Base-by-base conservation (phyloP, 768 basidiomycete genomes). In the Boletus sp. region DNA sequence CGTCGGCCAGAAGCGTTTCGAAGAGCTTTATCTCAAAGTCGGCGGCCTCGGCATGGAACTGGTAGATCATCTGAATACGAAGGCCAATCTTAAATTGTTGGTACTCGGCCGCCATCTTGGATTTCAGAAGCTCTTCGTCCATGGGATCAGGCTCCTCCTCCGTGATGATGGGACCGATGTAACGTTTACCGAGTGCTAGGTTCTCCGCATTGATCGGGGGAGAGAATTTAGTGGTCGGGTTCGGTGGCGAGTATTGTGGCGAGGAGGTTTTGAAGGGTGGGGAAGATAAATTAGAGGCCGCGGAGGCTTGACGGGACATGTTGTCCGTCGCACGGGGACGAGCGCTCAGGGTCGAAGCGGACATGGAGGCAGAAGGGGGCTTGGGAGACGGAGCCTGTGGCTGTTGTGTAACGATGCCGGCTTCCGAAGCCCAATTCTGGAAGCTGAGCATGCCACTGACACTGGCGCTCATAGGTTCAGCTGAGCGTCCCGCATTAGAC, bases 61-160 rank as follows among this genome's bases (percentile, higher is more conserved):
- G 54, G 50, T 70, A 62, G 29, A 70, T 70, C 69, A 70, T 70
- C 56, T 70, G 68, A 6, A 72, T 70, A 7, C 70, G 70, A 17
- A 70, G 63, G 34, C 64, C 52, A 37, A 69, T 47, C 55, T 72
- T 70, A 37, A 61, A 70, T 40, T 64, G 60, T 2, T 68, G 70
- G 33, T 66, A 71, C 2, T 70, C 69, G 27, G 58, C 62, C 11
- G 70, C 68, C 70, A 71, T 70, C 54, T 66, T 71, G 44, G 65
- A 71, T 56, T 55, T 70, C 37, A 71, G 57, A 44, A 68, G 55
- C 2, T 57, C 60, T 35, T 65, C 61, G 50, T 70, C 68, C 43
- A 65, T 14, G 17, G 70, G 64, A 34, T 71, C 64, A 2, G 48
- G 48, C 0, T 68, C 69, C 37, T 71, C 70, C 15, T 70, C 69